Evolutionary conservation across 257 asterid genomes (phyloP), one percentile per base, ranked within the genome.

Genomic region (Leonotis leonurus): DNA sequence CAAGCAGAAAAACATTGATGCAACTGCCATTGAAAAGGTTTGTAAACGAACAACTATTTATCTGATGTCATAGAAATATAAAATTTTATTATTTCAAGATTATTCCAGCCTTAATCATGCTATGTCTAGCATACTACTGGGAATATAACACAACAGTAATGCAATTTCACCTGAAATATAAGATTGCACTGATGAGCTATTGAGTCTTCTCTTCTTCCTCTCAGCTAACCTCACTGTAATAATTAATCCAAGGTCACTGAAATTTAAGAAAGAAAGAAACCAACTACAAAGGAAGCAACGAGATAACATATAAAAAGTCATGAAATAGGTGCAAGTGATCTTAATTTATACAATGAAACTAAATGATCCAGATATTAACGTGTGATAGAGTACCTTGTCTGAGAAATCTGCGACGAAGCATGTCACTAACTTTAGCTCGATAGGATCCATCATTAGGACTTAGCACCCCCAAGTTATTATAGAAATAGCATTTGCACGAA

Each of bases 401-500:
- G 53, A 89, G 86, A 79, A 93, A 93, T 70, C 97, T 74, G 24
- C 97, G 84, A 60, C 81, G 83, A 75, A 93, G 77, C 68, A 89
- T 89, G 57, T 85, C 97, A 65, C 56, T 73, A 53, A 69, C 73
- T 61, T 83, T 78, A 58, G 67, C 52, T 67, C 67, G 71, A 44
- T 79, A 75, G 56, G 75, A 65, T 62, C 73, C 83, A 48, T 30
- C 61, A 36, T 20, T 67, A 60, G 80, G 74, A 70, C 82, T 79
- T 33, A 69, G 71, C 51, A 73, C 69, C 62, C 94, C 94, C 85
- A 85, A 67, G 74, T 76, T 69, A 77, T 89, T 88, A 56, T 78
- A 89, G 88, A 89, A 93, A 77, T 85, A 87, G 86, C 99, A 93
- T 65, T 83, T 93, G 85, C 99, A 93, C 26, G 84, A 69, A 40